Evolutionary conservation across 2,329 filamentous ascomycete species (phyloP), one percentile per base, ranked within the genome.

Genomic region (Xylariaceae sp.): DNA sequence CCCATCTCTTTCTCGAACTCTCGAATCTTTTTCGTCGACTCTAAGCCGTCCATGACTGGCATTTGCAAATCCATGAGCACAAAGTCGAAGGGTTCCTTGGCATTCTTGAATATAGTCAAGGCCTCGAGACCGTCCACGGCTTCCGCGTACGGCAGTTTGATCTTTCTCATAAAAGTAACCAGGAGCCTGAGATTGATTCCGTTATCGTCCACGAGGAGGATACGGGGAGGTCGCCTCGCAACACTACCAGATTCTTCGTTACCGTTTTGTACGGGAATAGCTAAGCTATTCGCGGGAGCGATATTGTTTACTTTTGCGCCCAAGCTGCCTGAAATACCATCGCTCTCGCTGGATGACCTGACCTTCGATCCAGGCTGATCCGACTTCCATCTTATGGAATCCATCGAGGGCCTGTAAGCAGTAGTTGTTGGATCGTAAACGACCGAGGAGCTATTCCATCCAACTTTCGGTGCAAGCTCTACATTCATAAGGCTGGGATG

Each of bases 21-120:
- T 3, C 74, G 66, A 16, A 78, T 78, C 40, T 62, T 63, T 9
- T 64, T 62, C 8, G 74, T 78, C 0, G 71, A 65, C 16, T 69
- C 68, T 12, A 75, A 60, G 0, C 72, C 72, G 47, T 79, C 68
- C 49, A 79, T 69, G 4, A 78, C 62, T 0, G 76, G 76, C 76
- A 79, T 79, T 55, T 65, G 71, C 6, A 78, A 68, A 47, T 79
- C 76, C 65, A 68, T 68, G 2, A 68, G 52, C 2, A 68, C 48
- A 18, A 59, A 64, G 37, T 63, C 61, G 30, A 67, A 68, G 2
- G 41, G 43, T 17, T 39, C 47, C 12, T 31, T 47, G n/a, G 60
- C 51, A 9, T 54, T 50, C 35, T 63, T 64, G 51, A 68, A 74
- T 8, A 52, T 56, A n/a, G 69, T 63, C 1, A 76, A 56, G 2